phyloP scores from a whole-genome alignment of 352 stramenopile genomes.

The Phytophthora capsici region DNA sequence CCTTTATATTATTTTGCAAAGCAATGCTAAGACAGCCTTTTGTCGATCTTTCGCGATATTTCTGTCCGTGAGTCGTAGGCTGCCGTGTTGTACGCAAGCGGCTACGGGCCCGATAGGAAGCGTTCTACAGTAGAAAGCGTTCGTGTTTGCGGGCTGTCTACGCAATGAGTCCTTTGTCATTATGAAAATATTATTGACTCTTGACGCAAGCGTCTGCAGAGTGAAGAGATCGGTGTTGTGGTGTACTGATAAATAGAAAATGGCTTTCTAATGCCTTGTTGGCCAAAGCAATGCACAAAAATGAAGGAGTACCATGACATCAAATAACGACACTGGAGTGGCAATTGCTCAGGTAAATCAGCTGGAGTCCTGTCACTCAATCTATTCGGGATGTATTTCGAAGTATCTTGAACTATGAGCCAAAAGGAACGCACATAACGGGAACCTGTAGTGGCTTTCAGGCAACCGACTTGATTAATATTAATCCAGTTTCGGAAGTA shows the following conservation, averaged over 20 bases:
- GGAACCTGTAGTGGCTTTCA: too few species aligned
- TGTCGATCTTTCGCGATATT: not conserved
- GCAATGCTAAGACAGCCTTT: not conserved
- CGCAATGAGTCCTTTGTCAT: constrained; percentile 36
- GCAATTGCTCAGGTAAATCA: too few species aligned
- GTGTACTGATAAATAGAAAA: not conserved
- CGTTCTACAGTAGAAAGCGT: not conserved
- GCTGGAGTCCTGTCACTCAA: too few species aligned
- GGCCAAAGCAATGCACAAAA: too few species aligned
- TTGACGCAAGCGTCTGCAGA: constrained; percentile 32
- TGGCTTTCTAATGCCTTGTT: not conserved
- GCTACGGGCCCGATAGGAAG: not conserved
- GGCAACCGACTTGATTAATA: too few species aligned
- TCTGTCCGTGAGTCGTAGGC: not conserved
- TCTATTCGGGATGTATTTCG: too few species aligned
- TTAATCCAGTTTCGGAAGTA: too few species aligned
- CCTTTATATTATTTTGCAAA: constrained; percentile 40
- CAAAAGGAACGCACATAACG: too few species aligned
- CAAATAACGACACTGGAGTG: too few species aligned
- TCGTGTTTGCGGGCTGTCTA: not conserved
- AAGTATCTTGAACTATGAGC: too few species aligned
- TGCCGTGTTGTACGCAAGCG: not conserved
- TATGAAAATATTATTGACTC: constrained; percentile 41
- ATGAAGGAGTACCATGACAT: too few species aligned
- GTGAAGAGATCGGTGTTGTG: not conserved